A percentile compares a stretch with the other conserved stretches of the same genome.
phyloP scores from a whole-genome alignment of 1,284 basidiomycete genomes.

The Trametes polyzona region DNA sequence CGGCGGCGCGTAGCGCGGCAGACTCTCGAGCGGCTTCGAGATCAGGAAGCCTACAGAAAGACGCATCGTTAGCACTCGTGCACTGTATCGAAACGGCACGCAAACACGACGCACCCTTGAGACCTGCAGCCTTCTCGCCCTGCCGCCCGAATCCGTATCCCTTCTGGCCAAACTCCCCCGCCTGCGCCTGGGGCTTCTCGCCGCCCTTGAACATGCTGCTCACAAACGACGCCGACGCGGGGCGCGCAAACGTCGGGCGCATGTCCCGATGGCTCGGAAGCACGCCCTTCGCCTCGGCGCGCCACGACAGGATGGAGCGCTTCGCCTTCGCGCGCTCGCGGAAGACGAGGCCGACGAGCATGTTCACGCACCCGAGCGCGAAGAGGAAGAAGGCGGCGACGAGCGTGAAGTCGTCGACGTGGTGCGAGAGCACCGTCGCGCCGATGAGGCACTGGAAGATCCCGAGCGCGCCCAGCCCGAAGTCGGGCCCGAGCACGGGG shows the following conservation, averaged over 20 bases:
- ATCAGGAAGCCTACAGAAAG: constrained; percentile 39
- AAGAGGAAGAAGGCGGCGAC: constrained; percentile 88
- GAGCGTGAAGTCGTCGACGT: constrained; percentile 84
- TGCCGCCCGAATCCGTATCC: constrained; percentile 70
- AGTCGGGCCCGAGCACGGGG: constrained; percentile 79
- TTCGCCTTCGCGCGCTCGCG: constrained; percentile 62
- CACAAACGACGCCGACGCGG: constrained; percentile 43
- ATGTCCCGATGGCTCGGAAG: constrained; percentile 55
- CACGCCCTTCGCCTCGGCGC: constrained; percentile 57
- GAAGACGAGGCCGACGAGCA: constrained; percentile 78
- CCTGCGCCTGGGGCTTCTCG: constrained; percentile 22
- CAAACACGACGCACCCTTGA: constrained; percentile 49
- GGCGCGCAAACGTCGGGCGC: constrained; percentile 47
- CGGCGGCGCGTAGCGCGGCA: constrained; percentile 41
- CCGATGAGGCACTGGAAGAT: constrained; percentile 86
- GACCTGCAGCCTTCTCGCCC: constrained; percentile 75
- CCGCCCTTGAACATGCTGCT: constrained; percentile 30
- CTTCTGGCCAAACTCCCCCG: constrained; percentile 34
- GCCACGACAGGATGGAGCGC: constrained; percentile 69
- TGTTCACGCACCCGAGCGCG: constrained; percentile 82
- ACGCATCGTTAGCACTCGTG: constrained; percentile 8
- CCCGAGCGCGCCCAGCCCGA: constrained; percentile 85
- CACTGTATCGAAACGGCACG: neutral
- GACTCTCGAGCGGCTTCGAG: constrained; percentile 42
- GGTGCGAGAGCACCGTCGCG: constrained; percentile 82